Evolutionary conservation across 2,329 filamentous ascomycete species (phyloP), one percentile per base, ranked within the genome.

Genomic region (Fusarium sp.): DNA sequence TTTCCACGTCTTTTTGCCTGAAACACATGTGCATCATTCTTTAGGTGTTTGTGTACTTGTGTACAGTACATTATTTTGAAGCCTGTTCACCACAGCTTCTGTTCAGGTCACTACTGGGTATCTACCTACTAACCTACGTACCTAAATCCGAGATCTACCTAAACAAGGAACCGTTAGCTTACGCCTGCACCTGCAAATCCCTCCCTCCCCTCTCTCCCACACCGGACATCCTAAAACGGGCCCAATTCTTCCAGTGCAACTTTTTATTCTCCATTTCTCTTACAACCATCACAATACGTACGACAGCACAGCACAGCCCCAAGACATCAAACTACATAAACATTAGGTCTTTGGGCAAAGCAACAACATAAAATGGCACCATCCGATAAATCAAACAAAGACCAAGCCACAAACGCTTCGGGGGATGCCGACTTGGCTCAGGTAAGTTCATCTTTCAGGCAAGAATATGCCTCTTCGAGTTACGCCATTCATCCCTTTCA

Each of bases 381-480:
- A 52, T 45, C 47, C 23, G 49, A 61, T 44, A 37, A 58, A 33
- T 39, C 61, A 36, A 38, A 45, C 38, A 53, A 60, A 41, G 48
- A 53, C 47, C 61, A 49, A 53, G 42, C 61, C 47, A 48, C 55
- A 36, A 45, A 64, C 32, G 56, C 53, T 27, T 57, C 55, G 49
- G 65, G 61, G 61, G 67, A 67, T 47, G 60, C 65, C 53, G 67
- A 70, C 61, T 58, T 70, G 29, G 67, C 67, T 35, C 67, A 70
- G 53, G 67, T 70, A 35, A 62, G 66, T 66, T 66, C 35, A 39
- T 33, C 23, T 35, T 49, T 32, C 14, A 39, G 13, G 23, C 23
- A 25, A 8, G 6, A 25, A 19, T 19, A 19, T 19, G 19, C 19
- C 19, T 19, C 19, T 19, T 19, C 4, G 19, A 19, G 19, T 19